Evolutionary conservation across 345 rosid genomes (phyloP), one percentile per base, ranked within the genome.

Genomic region (Acer negundo): DNA sequence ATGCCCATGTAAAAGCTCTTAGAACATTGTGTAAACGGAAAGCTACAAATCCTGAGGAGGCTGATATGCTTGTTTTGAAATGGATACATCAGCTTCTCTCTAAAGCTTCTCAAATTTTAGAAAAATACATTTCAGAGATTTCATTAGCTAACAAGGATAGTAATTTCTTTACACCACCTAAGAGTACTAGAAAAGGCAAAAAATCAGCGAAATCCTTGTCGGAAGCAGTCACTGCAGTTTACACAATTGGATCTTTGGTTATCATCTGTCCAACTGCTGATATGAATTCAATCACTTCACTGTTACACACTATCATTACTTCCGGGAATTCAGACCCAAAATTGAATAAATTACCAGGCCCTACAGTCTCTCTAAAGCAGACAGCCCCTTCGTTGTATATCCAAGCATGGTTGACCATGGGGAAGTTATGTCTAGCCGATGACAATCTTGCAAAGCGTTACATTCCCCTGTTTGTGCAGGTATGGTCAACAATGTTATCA

Each of bases 381-480:
- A 81, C 80, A 65, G 90, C 90, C 8, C 94, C 89, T 77, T 84
- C 95, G 69, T 80, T 93, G 75, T 93, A 91, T 76, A 87, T 90
- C 72, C 98, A 90, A 82, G 92, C 94, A 49, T 93, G 99, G 99
- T 78, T 93, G 82, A 86, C 97, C 46, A 87, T 95, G 98, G 98
- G 96, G 78, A 95, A 95, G 85, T 84, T 93, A 68, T 95, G 98
- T 87, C 87, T 93, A 58, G 94, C 93, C 6, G 98, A 87, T 68
- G 97, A 87, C 78, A 92, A 92, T 80, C 94, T 92, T 79, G 99
- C 97, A 20, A 95, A 95, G 84, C 79, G 89, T 51, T 91, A 93
- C 70, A 92, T 93, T 83, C 98, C 95, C 68, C 84, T 93, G 79
- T 95, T 95, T 87, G 93, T 94, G 77, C 94, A 95, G 98, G 99